Evolutionary conservation across 2,329 filamentous ascomycete species (phyloP).

Genomic region (Nigrograna mackinnonii): DNA sequence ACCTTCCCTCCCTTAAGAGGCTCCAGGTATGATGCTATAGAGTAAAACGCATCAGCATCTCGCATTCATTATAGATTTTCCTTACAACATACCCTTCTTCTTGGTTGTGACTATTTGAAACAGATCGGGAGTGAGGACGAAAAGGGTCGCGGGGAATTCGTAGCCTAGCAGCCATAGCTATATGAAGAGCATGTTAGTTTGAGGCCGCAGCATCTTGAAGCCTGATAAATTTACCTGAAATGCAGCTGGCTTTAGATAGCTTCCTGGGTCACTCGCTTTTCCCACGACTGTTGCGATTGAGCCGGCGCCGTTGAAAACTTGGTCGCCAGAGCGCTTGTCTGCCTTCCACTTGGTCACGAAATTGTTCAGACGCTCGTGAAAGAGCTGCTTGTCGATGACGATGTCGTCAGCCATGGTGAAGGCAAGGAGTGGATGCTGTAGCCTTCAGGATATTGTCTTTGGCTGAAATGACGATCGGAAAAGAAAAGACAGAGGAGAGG

Average conservation of each 20-base stretch:
- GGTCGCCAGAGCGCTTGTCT: slow-evolving; percentile 86
- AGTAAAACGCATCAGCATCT: slow-evolving; percentile 36
- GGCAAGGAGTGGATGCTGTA: slow-evolving; percentile 9
- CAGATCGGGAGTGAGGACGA: slow-evolving; percentile 86
- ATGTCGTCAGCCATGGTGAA: slow-evolving; percentile 69
- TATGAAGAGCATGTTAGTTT: slow-evolving; percentile 14
- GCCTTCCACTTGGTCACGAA: slow-evolving; percentile 94
- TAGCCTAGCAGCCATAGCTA: slow-evolving; percentile 99
- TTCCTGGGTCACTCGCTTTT: slow-evolving; percentile 79
- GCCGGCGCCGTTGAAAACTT: slow-evolving; percentile 80
- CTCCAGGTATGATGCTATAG: slow-evolving; percentile 85
- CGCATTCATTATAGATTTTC: background rate
- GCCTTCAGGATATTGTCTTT: slow-evolving; percentile 22
- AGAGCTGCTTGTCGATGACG: slow-evolving; percentile 90
- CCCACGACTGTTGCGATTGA: slow-evolving; percentile 92
- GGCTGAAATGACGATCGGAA: slow-evolving; percentile 12
- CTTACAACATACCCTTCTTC: slow-evolving; percentile 76
- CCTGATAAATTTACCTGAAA: slow-evolving; percentile 72
- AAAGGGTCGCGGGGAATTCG: slow-evolving; percentile 94
- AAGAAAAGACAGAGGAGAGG: slow-evolving; percentile 13
- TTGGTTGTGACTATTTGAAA: slow-evolving; percentile 93
- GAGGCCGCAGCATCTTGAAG: background rate
- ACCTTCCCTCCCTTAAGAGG: slow-evolving; percentile 90
- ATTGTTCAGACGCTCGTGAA: slow-evolving; percentile 89
- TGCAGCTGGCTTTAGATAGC: slow-evolving; percentile 94